Evolutionary conservation across 1,284 basidiomycete species (phyloP).

Genomic region (Apiotrichum domesticum): DNA sequence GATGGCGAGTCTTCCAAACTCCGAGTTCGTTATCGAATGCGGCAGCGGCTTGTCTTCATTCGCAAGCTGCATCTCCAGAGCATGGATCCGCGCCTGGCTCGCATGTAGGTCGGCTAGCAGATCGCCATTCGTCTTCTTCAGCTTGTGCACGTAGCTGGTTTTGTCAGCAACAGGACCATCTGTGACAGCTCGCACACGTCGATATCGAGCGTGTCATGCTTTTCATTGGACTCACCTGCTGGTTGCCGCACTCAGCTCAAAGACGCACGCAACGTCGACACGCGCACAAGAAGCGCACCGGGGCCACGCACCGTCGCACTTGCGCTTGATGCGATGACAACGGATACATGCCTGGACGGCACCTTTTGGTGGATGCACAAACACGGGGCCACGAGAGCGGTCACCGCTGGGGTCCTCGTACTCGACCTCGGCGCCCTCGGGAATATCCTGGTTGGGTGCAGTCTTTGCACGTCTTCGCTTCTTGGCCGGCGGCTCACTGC

Average conservation of each 20-base stretch:
- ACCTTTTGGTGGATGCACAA: conserved; percentile 34
- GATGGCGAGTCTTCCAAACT: conserved; percentile 11
- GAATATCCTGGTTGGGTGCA: conserved; percentile 7
- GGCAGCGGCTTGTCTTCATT: background rate
- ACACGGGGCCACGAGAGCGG: conserved; percentile 31
- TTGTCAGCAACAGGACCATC: no score
- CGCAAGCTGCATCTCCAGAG: conserved; percentile 27
- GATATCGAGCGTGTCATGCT: no score
- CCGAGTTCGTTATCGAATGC: conserved; percentile 1
- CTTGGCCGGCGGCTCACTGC: conserved; percentile 3
- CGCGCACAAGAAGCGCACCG: conserved; percentile 36
- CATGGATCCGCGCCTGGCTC: conserved; percentile 27
- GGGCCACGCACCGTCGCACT: conserved; percentile 37
- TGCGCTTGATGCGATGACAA: conserved; percentile 42
- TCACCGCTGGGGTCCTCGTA: conserved; percentile 31
- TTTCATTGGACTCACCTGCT: conserved; percentile 24
- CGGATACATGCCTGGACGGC: conserved; percentile 39
- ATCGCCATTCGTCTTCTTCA: conserved; percentile 26
- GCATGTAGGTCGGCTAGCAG: conserved; percentile 24
- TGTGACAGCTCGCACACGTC: no score
- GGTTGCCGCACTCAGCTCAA: conserved; percentile 38
- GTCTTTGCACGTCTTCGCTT: conserved; percentile 4
- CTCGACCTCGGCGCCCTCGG: conserved; percentile 24
- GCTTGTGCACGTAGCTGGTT: conserved; percentile 25
- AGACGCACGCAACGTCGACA: conserved; percentile 39